Evolutionary conservation across 225 moss, liverwort and hornwort species (phyloP).

Genomic region (Polytrichum formosum): DNA sequence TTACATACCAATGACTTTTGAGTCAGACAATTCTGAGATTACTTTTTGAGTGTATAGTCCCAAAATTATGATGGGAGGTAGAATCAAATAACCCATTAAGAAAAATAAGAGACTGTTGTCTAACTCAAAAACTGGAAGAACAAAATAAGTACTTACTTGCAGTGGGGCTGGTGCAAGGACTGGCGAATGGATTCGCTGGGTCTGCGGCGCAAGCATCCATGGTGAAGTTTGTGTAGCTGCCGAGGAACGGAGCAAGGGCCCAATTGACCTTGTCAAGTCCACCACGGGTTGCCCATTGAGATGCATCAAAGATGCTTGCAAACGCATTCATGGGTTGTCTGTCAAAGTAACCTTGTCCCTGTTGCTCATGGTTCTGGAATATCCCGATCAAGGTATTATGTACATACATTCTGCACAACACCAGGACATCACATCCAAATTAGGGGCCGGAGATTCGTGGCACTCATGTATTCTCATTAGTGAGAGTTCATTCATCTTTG

Average conservation of each 20-base stretch:
- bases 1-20: not conserved
- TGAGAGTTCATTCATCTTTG: too few species aligned
- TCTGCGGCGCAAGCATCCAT: conserved; percentile 39
- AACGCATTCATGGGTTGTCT: conserved; percentile 20
- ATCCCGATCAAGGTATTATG: conserved; percentile 40
- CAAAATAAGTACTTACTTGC: conserved; percentile 8
- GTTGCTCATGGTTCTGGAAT: conserved; percentile 45
- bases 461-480: too few species aligned
- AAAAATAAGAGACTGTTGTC: not conserved
- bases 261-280: conserved; percentile 39
- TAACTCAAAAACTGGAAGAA: not conserved
- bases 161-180: conserved; percentile 13
- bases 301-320: conserved; percentile 47
- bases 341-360: conserved; percentile 30
- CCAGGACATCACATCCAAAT: too few species aligned
- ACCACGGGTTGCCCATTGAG: conserved; percentile 47
- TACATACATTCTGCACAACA: conserved; percentile 28
- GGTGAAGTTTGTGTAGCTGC: conserved; percentile 20
- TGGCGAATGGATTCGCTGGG: conserved; percentile 11
- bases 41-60: too few species aligned
- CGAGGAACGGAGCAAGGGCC: conserved; percentile 29
- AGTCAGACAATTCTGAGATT: too few species aligned
- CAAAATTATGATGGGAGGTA: not conserved
- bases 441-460: too few species aligned
- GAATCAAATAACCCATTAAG: not conserved